A percentile compares a stretch with the other conserved stretches of the same genome.
Conservation (phyloP, 768 basidiomycete genomes). For the Lentinula lateritia region DNA sequence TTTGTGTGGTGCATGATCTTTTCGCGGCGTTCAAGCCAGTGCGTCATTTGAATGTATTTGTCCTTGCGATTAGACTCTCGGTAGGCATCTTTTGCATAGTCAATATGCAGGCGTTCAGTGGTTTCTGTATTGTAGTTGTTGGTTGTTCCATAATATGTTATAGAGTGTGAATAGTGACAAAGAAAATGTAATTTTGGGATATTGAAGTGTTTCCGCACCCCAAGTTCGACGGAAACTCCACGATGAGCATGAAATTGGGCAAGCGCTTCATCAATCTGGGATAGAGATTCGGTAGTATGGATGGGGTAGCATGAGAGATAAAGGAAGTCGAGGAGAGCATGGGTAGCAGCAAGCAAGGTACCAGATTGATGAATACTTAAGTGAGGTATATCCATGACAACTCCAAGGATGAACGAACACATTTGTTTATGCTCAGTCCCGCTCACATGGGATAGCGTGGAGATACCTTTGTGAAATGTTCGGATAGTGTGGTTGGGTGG, state of each 20-base stretch:
- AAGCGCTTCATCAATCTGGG: constrained; percentile 14
- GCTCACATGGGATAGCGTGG: constrained; percentile 17
- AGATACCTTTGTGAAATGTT: constrained; percentile 12
- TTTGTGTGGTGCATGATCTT: constrained; percentile 1
- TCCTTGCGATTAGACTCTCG: no score
- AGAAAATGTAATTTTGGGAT: constrained; percentile 6
- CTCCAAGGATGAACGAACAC: constrained; percentile 12
- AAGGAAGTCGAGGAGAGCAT: no score
- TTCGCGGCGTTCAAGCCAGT: neutral
- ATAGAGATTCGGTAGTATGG: constrained; percentile 20
- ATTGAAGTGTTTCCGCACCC: constrained; percentile 19
- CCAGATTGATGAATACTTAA: neutral
- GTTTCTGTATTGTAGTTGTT: no score
- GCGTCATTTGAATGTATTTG: constrained; percentile 11
- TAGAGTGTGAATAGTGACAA: no score
- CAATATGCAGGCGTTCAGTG: no score
- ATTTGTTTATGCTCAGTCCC: constrained; percentile 17
- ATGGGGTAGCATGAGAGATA: constrained; percentile 20
- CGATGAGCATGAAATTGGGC: constrained; percentile 26
- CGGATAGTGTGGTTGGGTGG: no score
- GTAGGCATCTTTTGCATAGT: no score
- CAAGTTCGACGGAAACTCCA: constrained; percentile 19
- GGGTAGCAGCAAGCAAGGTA: constrained; percentile 11
- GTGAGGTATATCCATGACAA: constrained; percentile 15
- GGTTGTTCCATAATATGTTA: no score